Evolutionary conservation across 768 basidiomycete genomes (phyloP).

Genomic region (Calvatia gigantea): DNA sequence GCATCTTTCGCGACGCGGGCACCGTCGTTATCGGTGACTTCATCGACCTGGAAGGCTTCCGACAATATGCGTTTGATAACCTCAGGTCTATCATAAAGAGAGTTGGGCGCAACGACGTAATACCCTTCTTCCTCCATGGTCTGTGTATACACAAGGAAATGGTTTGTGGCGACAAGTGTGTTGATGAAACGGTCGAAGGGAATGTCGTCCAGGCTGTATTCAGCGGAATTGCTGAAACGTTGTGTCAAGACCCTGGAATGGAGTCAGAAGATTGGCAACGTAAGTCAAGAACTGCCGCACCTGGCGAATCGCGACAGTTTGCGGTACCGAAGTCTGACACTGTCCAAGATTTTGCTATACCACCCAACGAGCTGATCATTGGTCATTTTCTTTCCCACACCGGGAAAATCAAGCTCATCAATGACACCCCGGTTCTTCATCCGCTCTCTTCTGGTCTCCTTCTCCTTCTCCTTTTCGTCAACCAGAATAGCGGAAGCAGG

Average conservation of each 20-base stretch:
- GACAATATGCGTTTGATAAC: conserved; percentile 76
- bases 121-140: conserved; percentile 85
- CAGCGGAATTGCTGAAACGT: conserved; percentile 90
- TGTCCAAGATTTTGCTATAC: conserved; percentile 93
- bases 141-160: conserved; percentile 92
- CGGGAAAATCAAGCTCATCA: conserved; percentile 23
- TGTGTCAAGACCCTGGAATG: conserved; percentile 62
- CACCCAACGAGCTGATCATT: conserved; percentile 81
- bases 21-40: conserved; percentile 53
- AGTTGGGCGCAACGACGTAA: conserved; percentile 82
- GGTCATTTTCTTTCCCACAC: conserved; percentile 55
- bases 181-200: conserved; percentile 79
- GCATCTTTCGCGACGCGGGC: conserved; percentile 35
- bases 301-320: conserved; percentile 93
- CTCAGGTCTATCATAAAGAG: conserved; percentile 73
- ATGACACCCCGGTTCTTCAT: conserved; percentile 10
- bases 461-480: conserved; percentile 18
- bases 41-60: conserved; percentile 81
- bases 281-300: conserved; percentile 34
- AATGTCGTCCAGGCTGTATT: conserved; percentile 76
- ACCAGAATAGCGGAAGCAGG: conserved; percentile 43
- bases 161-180: conserved; percentile 76
- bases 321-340: conserved; percentile 85
- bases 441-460: conserved; percentile 9
- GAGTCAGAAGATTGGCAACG: conserved; percentile 10